phyloP scores from a whole-genome alignment of 805 yeast genomes.

The Candida chilensis region DNA sequence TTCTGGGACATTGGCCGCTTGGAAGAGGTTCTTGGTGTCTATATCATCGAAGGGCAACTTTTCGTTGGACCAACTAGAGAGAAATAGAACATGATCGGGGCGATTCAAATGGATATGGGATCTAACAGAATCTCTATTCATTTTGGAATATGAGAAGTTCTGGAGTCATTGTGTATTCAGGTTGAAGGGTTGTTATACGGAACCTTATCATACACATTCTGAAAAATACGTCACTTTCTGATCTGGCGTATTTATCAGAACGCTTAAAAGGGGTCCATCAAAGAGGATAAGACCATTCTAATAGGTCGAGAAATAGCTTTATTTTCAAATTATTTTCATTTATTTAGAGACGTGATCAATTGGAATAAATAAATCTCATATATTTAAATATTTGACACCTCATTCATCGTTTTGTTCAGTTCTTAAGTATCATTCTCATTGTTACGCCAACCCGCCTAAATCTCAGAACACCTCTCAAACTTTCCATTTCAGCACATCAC shows the following conservation, averaged over 20 bases:
- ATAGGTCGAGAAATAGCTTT: no score
- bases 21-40: constrained; percentile 4
- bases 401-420: no score
- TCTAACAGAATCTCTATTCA: background rate
- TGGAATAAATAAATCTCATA: no score
- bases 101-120: constrained; percentile 1
- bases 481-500: no score
- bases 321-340: no score
- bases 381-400: no score
- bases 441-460: background rate
- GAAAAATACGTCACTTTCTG: no score
- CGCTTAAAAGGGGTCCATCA: background rate
- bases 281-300: background rate
- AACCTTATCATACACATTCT: no score
- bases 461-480: background rate
- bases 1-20: constrained; percentile 12
- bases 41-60: background rate
- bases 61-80: background rate
- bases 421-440: no score
- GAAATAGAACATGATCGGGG: background rate
- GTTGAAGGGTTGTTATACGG: no score
- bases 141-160: background rate
- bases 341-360: no score
- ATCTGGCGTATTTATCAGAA: background rate
- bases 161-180: no score